Evolutionary conservation across 768 basidiomycete genomes (phyloP), one percentile per base, ranked within the genome.

Genomic region (Termitomyces sp.): DNA sequence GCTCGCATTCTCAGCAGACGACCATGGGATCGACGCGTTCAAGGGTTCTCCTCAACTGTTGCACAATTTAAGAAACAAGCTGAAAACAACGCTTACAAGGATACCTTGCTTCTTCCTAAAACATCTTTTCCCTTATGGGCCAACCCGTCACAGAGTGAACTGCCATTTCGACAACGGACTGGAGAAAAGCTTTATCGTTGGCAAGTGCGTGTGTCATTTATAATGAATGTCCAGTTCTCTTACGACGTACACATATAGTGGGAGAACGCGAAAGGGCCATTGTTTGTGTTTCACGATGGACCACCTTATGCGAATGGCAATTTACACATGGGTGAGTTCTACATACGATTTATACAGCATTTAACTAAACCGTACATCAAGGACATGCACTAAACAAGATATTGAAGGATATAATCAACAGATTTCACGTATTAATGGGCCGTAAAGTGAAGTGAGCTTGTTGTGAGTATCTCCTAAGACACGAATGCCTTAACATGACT

Each of bases 231-330:
- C 14, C 28, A 20, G 10, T 10, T 24, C 18, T 30, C 43, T 41
- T 28, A 52, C 11, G 16, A 44, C 16, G 16, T 20, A 33, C 49
- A 26, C 22, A 20, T 49, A 20, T 43, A 95, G 92, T 81, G 77
- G 72, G 74, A 84, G 60, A 84, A 90, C 65, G 81, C 76, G 13
- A 74, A 79, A 35, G 82, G 90, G 3, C 82, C 85, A 1, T 67
- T 85, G 32, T 98, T 94, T 65, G 87, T 97, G 13, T 76, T 95
- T 52, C 94, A 96, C 62, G 96, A 99, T 69, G 97, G 96, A 0
- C 96, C 96, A 33, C 97, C 97, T 0, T 98, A 98, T 66, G 96
- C 96, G 2, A 99, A 99, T 67, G 97, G 97, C 0, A 83, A 92
- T 68, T 74, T 99, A 43, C 96, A 99, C 68, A 94, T 95, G 78